These are phyloP conservation scores for Phytophthora sojae DNA, from an alignment of 352 stramenopile species.

Conservation along the genomic window DNA sequence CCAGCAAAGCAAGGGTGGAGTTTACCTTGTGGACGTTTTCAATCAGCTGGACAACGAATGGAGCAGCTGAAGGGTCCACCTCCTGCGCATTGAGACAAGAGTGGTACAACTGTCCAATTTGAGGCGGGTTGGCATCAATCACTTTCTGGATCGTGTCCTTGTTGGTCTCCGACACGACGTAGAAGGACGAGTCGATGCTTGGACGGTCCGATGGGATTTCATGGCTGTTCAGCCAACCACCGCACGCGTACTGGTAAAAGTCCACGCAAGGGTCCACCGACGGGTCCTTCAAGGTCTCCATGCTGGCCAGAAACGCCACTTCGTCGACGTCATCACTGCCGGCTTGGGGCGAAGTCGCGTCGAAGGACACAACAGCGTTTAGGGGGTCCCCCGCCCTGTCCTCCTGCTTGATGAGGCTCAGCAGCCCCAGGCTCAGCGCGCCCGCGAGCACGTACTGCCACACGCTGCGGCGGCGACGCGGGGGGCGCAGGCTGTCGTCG, in stretches of 20 bases:
- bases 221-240: slow-evolving; percentile 67
- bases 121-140: slow-evolving; percentile 54
- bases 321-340: slow-evolving; percentile 21
- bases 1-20: slow-evolving; percentile 50
- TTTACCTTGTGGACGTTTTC: slow-evolving; percentile 46
- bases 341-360: neutral
- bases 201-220: slow-evolving; percentile 57
- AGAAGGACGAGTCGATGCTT: slow-evolving; percentile 66
- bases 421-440: slow-evolving; percentile 20
- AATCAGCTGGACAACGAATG: slow-evolving; percentile 50
- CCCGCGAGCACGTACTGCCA: slow-evolving; percentile 30
- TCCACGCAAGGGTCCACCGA: slow-evolving; percentile 71
- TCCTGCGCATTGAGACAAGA: slow-evolving; percentile 58
- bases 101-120: slow-evolving; percentile 65
- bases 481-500: neutral
- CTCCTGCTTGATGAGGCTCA: slow-evolving; percentile 30
- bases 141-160: slow-evolving; percentile 63
- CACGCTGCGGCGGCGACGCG: slow-evolving; percentile 9
- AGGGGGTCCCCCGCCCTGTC: neutral
- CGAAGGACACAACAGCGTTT: slow-evolving; percentile 14
- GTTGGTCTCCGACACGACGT: slow-evolving; percentile 55
- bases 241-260: slow-evolving; percentile 83
- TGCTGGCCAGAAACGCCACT: slow-evolving; percentile 48
- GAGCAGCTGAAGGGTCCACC: slow-evolving; percentile 47
- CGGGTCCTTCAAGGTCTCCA: slow-evolving; percentile 63